Conservation (phyloP, 73 alveolate species). For the Paramecium octaurelia region DNA sequence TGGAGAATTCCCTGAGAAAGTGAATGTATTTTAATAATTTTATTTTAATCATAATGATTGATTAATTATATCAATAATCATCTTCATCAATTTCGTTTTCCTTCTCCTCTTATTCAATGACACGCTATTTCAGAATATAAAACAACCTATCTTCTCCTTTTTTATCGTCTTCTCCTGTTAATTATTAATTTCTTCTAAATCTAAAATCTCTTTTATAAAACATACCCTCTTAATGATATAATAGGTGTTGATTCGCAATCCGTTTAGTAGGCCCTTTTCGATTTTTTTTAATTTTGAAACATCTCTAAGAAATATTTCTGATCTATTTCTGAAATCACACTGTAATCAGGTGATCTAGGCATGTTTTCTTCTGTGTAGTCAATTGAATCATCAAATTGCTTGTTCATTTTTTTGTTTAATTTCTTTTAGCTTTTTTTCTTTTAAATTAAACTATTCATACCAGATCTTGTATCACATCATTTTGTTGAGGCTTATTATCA, state of each 20-base stretch:
- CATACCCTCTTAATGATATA: not conserved
- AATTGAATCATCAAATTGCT: slow-evolving; percentile 3
- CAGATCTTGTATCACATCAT: not conserved
- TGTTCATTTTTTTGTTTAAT: not conserved
- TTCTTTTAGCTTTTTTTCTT: slow-evolving; percentile 30
- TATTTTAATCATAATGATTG: not conserved
- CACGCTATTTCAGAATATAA: not conserved
- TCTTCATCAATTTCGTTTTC: slow-evolving; percentile 1
- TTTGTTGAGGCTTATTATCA: not conserved
- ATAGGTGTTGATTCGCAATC: not conserved
- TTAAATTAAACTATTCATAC: not conserved
- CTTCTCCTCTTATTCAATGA: not conserved
- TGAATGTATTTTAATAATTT: not conserved
- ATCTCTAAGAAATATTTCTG: not conserved
- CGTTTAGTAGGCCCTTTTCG: not conserved
- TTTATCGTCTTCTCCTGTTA: not conserved
- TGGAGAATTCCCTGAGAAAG: slow-evolving; percentile 66
- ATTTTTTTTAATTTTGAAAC: not conserved
- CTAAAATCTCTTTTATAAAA: not conserved
- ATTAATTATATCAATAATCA: not conserved
- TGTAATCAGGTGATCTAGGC: slow-evolving; percentile 42
- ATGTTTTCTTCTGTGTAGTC: slow-evolving; percentile 3
- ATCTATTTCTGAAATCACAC: slow-evolving; percentile 32
- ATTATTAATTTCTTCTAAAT: not conserved
- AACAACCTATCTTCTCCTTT: slow-evolving; percentile 40